Evolutionary conservation across 2,329 filamentous ascomycete genomes (phyloP).

Genomic region (Talaromyces sp.): DNA sequence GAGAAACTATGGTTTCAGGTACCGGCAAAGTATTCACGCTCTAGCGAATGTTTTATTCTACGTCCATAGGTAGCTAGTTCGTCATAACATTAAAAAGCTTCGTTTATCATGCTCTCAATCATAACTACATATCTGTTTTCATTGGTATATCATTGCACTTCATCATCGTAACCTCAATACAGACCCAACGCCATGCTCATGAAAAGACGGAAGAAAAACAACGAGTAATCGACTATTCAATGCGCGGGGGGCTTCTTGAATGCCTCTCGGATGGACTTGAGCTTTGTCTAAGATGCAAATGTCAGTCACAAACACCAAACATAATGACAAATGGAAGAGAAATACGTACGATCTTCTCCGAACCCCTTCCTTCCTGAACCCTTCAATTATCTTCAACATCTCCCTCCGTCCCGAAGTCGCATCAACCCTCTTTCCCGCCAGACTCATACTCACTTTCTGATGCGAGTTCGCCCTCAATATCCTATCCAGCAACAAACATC

Average conservation of each 20-base stretch:
- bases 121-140: background rate
- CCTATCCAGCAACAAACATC: slow-evolving; percentile 81
- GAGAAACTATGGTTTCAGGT: background rate
- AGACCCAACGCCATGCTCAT: slow-evolving; percentile 10
- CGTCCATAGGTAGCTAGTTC: too few relatives aligned
- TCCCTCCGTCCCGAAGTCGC: slow-evolving; percentile 77
- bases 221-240: slow-evolving; percentile 18
- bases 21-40: too few relatives aligned
- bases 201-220: background rate
- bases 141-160: background rate
- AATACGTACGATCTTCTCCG: slow-evolving; percentile 70
- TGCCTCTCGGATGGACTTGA: slow-evolving; percentile 17
- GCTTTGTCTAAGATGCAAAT: slow-evolving; percentile 9
- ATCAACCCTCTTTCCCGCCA: slow-evolving; percentile 80
- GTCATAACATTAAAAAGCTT: too few relatives aligned
- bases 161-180: background rate
- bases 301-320: background rate
- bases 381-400: slow-evolving; percentile 87
- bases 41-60: too few relatives aligned
- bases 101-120: background rate
- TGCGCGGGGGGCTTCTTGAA: slow-evolving; percentile 25
- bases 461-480: slow-evolving; percentile 74
- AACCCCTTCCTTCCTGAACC: slow-evolving; percentile 80
- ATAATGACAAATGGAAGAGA: background rate
- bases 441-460: slow-evolving; percentile 91